Conservation (phyloP, 306 rosid species). For the Lathyrus aphaca region DNA sequence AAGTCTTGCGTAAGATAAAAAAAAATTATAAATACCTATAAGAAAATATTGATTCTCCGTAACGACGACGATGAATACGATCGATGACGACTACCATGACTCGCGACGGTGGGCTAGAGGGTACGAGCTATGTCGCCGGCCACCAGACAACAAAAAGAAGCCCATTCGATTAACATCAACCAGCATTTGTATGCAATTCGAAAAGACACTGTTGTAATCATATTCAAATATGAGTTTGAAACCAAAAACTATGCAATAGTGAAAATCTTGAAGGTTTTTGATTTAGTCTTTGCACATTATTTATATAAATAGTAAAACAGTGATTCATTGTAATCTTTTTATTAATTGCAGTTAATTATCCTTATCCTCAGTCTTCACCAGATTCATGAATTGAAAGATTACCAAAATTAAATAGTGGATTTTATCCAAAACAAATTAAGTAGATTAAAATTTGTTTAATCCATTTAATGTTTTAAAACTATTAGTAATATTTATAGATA, state of each 20-base stretch:
- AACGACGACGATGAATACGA: background rate
- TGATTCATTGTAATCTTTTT: background rate
- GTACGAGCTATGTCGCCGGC: conserved; percentile 9
- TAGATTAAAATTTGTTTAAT: background rate
- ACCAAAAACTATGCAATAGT: background rate
- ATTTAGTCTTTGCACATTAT: background rate
- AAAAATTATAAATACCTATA: background rate
- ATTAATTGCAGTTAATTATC: background rate
- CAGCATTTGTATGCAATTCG: background rate
- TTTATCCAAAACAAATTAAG: background rate
- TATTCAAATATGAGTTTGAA: background rate
- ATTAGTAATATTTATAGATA: background rate
- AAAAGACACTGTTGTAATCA: conserved; percentile 24
- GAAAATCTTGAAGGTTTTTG: background rate
- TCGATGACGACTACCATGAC: no score
- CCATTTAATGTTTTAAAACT: background rate
- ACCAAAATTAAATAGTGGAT: background rate
- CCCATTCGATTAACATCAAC: background rate
- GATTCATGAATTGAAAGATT: background rate
- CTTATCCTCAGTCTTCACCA: no score
- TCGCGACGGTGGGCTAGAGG: background rate
- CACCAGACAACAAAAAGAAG: conserved; percentile 2
- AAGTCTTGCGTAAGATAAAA: background rate
- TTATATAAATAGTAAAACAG: background rate
- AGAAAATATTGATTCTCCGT: background rate